Percentiles rank a stretch among this genome's conserved stretches.
phyloP scores from a whole-genome alignment of 805 yeast genomes.

The Komagataella pseudopastoris region DNA sequence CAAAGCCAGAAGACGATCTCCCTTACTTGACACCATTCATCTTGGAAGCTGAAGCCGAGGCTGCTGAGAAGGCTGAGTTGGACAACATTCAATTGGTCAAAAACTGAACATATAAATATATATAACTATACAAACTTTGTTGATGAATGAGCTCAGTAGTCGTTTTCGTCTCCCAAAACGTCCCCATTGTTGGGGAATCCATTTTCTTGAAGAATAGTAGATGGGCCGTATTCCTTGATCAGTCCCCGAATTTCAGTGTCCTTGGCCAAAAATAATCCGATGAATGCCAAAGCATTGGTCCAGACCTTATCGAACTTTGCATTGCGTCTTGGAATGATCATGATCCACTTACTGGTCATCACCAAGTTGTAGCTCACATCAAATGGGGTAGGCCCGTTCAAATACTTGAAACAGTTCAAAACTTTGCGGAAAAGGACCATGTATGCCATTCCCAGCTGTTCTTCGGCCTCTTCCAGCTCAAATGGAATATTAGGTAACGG shows the following conservation, averaged over 20 bases:
- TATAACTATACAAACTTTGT: not conserved
- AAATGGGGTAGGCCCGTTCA: constrained; percentile 16
- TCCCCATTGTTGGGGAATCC: constrained; percentile 57
- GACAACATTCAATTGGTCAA: constrained; percentile 49
- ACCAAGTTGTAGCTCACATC: constrained; percentile 65
- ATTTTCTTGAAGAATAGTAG: constrained; percentile 41
- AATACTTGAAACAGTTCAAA: constrained; percentile 41
- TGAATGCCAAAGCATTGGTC: constrained; percentile 68
- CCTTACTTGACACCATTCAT: constrained; percentile 81
- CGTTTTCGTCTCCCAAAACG: constrained; percentile 45
- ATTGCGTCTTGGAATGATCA: constrained; percentile 68
- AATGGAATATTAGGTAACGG: constrained; percentile 31
- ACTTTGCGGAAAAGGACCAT: constrained; percentile 60
- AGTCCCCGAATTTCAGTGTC: constrained; percentile 37
- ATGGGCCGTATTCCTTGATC: constrained; percentile 32
- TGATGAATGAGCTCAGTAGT: constrained; percentile 25
- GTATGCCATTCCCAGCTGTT: constrained; percentile 52
- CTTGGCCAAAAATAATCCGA: constrained; percentile 72
- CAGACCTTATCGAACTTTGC: constrained; percentile 44
- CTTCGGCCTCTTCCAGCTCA: constrained; percentile 33
- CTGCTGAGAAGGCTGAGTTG: constrained; percentile 73
- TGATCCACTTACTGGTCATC: constrained; percentile 72
- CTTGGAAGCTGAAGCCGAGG: constrained; percentile 90
- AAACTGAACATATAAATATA: constrained; percentile 3
- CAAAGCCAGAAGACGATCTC: constrained; percentile 67